Conservation (phyloP, 2,329 filamentous ascomycete species). For the Aphanoascus verrucosus region DNA sequence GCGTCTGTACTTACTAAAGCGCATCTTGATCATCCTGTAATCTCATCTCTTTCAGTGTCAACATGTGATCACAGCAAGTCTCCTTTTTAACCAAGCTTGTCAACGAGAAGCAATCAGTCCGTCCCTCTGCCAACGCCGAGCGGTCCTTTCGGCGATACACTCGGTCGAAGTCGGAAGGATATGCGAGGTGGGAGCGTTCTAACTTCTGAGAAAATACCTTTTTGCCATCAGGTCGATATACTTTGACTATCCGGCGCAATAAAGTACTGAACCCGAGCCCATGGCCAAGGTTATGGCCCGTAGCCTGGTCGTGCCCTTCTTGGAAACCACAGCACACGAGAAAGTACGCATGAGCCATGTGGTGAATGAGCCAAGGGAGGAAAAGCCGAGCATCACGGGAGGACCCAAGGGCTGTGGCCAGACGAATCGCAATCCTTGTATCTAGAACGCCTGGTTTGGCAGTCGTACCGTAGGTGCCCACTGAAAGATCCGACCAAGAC, state of each 20-base stretch:
- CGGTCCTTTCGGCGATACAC: not conserved
- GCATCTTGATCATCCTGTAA: not conserved
- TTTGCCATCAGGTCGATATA: not conserved
- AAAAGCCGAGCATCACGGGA: not conserved
- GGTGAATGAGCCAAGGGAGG: slow-evolving; percentile 14
- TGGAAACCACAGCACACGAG: slow-evolving; percentile 16
- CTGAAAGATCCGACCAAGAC: not conserved
- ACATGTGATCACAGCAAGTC: slow-evolving; percentile 10
- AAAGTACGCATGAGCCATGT: slow-evolving; percentile 19
- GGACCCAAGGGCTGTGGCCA: not conserved
- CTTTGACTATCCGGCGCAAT: slow-evolving; percentile 11
- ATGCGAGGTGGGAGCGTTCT: not conserved
- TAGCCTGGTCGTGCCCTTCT: not conserved
- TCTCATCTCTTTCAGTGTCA: slow-evolving; percentile 12
- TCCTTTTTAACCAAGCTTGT: slow-evolving; percentile 2
- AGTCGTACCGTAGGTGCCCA: slow-evolving; percentile 9
- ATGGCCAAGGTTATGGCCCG: slow-evolving; percentile 12
- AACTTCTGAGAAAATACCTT: not conserved
- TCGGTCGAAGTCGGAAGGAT: not conserved
- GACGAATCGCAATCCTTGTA: slow-evolving; percentile 12
- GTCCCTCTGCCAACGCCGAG: not conserved
- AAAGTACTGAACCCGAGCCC: slow-evolving; percentile 15
- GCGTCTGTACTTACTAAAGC: slow-evolving; percentile 10
- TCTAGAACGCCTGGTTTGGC: slow-evolving; percentile 8
- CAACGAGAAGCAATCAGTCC: not conserved